Conservation (phyloP, 2,329 filamentous ascomycete species). For the Tolypocladium ovalisporum region DNA sequence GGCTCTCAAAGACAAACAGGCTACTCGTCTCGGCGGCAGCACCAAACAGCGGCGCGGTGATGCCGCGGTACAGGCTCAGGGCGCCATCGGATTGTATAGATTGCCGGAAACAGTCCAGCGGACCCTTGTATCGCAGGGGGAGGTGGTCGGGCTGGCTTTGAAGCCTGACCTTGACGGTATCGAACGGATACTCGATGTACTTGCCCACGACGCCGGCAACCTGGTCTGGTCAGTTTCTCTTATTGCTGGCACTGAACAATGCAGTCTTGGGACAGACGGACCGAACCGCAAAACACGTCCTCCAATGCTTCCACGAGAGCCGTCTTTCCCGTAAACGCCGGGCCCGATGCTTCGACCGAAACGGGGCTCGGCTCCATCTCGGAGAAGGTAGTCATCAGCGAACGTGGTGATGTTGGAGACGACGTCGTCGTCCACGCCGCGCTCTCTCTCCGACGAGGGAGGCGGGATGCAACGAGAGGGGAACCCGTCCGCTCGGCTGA, state of each 20-base stretch:
- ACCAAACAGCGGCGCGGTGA: constrained; percentile 81
- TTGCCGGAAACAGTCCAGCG: constrained; percentile 87
- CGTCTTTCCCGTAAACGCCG: constrained; percentile 22
- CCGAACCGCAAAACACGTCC: constrained; percentile 81
- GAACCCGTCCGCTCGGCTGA: background rate
- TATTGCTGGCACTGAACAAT: background rate
- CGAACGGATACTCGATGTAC: constrained; percentile 96
- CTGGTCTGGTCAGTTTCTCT: constrained; percentile 27
- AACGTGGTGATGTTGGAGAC: background rate
- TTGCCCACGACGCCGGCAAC: constrained; percentile 81
- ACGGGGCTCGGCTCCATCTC: constrained; percentile 20
- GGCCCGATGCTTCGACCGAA: constrained; percentile 14
- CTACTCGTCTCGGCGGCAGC: constrained; percentile 88
- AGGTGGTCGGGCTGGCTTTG: constrained; percentile 87
- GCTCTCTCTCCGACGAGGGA: background rate
- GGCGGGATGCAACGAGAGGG: background rate
- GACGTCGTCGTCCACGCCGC: background rate
- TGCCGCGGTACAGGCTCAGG: constrained; percentile 76
- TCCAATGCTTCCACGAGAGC: constrained; percentile 60
- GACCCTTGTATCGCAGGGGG: constrained; percentile 73
- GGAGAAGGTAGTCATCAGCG: constrained; percentile 1
- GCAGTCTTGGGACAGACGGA: constrained; percentile 28
- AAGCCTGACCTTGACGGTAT: constrained; percentile 93
- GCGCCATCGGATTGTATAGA: constrained; percentile 73
- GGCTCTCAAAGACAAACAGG: constrained; percentile 82